Conservation (phyloP, 2,329 filamentous ascomycete species). For the Cytospora paraplurivora region DNA sequence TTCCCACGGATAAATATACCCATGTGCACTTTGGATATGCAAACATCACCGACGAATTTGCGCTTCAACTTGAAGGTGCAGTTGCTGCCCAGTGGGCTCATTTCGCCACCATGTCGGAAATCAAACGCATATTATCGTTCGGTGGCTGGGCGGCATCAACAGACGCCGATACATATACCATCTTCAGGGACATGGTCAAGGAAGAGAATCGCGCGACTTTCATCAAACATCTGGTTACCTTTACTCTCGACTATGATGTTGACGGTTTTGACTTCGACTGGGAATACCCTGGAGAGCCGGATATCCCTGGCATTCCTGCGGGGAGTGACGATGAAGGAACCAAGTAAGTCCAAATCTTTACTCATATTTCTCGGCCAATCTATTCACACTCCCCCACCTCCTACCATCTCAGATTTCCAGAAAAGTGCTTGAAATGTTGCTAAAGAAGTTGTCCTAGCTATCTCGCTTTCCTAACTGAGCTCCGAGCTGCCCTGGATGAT, state of each 20-base stretch:
- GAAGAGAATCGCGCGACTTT: conserved; percentile 39
- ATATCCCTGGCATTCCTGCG: conserved; percentile 41
- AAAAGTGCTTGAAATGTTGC: too few relatives aligned
- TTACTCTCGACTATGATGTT: conserved; percentile 38
- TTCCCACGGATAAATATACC: conserved; percentile 30
- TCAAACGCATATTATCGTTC: conserved; percentile 46
- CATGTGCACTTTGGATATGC: conserved; percentile 40
- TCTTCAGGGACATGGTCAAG: conserved; percentile 42
- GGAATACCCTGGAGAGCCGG: conserved; percentile 32
- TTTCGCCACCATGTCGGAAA: conserved; percentile 36
- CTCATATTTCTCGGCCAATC: too few relatives aligned
- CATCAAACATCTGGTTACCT: conserved; percentile 37
- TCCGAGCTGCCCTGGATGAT: neutral
- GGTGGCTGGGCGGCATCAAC: conserved; percentile 50
- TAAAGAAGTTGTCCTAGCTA: too few relatives aligned
- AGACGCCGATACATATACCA: conserved; percentile 38
- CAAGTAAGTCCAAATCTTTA: too few relatives aligned
- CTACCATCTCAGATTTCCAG: too few relatives aligned
- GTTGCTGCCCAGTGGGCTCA: conserved; percentile 36
- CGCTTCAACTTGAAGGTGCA: conserved; percentile 31
- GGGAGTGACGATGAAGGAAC: conserved; percentile 33
- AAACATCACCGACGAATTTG: conserved; percentile 30
- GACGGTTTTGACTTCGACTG: conserved; percentile 38
- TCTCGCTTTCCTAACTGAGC: too few relatives aligned
- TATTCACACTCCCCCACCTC: too few relatives aligned